Base-by-base conservation (phyloP, 2,329 filamentous ascomycete species). In the Aspergillus fumigatiaffinis region DNA sequence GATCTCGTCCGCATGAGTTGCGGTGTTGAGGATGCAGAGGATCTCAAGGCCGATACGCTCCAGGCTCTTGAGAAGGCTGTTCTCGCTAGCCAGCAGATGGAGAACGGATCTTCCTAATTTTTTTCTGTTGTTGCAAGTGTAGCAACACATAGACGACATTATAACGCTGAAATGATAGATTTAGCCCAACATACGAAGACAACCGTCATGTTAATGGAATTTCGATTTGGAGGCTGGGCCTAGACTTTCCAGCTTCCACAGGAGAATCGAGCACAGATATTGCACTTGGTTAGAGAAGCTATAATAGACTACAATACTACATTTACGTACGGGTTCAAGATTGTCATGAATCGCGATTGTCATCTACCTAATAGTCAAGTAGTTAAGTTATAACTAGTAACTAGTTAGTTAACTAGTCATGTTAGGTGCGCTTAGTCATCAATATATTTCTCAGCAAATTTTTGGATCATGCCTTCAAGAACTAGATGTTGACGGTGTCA, bases 1-100 rank as follows among this genome's bases (percentile, higher is more conserved):
- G 94, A 99, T 74, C 83, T 99, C 7, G 90, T 99, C 29, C 85
- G 94, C 63, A 82, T 99, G 59, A 96, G 91, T 82, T 97, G 92
- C 73, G 94, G 94, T 68, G 86, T 99, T 55, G 94, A 99, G 78
- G 94, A 99, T 70, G 85, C 86, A 7, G 86, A 87, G 60, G 94
- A 99, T 75, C 80, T 99, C 60, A 87, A 87, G 68, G 83, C 82
- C 44, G 94, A 99, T 79, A 86, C 95, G 17, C 74, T 92, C 63
- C 88, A 90, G 74, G 94, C 94, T 4, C 77, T 97, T 46, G 88
- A 94, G 75, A 85, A 83, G 76, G 91, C 91, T 1, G 85, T 90
- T 44, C 80, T 84, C 49, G 76, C 60, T 17, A 61, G 60, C 42
- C 67, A 32, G 66, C 74, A 4, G 82, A 82, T 73, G 53, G 71